phyloP scores from a whole-genome alignment of 2,329 filamentous ascomycete genomes.

The Diaporthe australafricana region DNA sequence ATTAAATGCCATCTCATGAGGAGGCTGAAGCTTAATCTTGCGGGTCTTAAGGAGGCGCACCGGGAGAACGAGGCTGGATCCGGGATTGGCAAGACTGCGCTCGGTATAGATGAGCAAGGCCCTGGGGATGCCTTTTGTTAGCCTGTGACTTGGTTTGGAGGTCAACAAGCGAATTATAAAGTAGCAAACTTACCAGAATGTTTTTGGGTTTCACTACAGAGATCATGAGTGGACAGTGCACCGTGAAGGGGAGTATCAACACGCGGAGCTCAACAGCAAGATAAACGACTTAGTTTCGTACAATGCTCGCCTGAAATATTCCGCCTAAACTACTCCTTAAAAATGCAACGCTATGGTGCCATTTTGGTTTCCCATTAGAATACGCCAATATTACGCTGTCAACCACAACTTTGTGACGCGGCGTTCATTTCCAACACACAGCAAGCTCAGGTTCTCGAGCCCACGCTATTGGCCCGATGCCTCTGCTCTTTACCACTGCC shows the following conservation, averaged over 20 bases:
- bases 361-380: background rate
- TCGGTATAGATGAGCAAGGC: constrained; percentile 46
- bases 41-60: constrained; percentile 54
- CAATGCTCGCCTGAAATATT: background rate
- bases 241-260: background rate
- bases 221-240: background rate
- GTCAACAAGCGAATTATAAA: background rate
- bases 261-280: no score
- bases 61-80: constrained; percentile 50
- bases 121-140: constrained; percentile 36
- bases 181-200: background rate
- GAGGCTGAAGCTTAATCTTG: constrained; percentile 48
- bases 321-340: background rate
- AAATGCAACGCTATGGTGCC: constrained; percentile 1
- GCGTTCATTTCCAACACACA: background rate
- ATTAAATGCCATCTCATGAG: constrained; percentile 53
- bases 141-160: background rate
- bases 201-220: no score
- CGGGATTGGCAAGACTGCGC: constrained; percentile 51
- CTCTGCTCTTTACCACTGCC: constrained; percentile 37
- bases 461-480: constrained; percentile 40
- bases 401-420: background rate
- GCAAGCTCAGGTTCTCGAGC: constrained; percentile 28
- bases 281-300: background rate
- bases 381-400: background rate